Conservation (phyloP, 129 eudicot species). For the Silybum marianum region DNA sequence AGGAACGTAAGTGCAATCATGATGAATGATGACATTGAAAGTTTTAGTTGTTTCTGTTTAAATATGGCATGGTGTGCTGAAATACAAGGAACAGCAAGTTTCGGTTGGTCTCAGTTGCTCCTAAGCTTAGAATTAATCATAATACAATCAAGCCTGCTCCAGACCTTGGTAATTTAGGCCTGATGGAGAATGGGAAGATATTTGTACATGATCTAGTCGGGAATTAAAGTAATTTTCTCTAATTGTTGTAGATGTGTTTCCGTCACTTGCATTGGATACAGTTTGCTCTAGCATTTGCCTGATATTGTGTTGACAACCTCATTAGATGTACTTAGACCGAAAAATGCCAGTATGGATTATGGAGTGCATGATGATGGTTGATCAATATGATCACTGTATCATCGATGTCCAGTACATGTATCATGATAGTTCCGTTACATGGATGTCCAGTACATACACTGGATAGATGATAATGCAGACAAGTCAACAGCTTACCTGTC, state of each 20-base stretch:
- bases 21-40: neutral
- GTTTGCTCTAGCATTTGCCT: neutral
- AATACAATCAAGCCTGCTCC: neutral
- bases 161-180: neutral
- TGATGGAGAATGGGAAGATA: neutral
- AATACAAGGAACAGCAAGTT: neutral
- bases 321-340: neutral
- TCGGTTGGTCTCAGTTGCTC: neutral
- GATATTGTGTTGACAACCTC: neutral
- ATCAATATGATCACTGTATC: neutral
- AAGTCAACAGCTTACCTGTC: neutral
- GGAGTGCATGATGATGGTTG: neutral
- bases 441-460: neutral
- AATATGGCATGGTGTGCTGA: neutral
- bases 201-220: neutral
- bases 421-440: neutral
- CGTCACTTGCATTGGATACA: no score
- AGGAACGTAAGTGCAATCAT: constrained; percentile 74
- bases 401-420: neutral
- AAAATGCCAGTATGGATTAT: neutral
- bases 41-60: neutral
- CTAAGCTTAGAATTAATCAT: neutral
- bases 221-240: neutral
- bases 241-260: no score
- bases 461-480: neutral